Evolutionary conservation across 345 rosid genomes (phyloP).

Genomic region (Geranium brycei): DNA sequence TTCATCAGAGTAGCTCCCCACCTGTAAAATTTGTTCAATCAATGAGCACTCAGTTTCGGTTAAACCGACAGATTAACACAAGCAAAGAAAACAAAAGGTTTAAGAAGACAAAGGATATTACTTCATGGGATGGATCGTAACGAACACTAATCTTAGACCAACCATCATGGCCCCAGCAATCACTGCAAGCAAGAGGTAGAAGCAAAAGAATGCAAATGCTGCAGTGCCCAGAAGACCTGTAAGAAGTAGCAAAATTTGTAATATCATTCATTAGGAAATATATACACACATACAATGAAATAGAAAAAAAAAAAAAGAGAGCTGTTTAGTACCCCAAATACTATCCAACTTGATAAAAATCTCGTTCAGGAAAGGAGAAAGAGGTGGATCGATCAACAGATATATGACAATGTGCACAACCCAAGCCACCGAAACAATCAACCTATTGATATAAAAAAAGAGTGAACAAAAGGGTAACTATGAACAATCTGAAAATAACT

Average conservation of each 20-base stretch:
- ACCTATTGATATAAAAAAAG: constrained; percentile 36
- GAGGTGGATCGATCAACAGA: constrained; percentile 73
- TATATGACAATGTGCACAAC: constrained; percentile 82
- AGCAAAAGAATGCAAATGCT: constrained; percentile 95
- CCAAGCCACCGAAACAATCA: constrained; percentile 95
- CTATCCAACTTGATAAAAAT: constrained; percentile 96
- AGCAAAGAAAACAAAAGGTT: constrained; percentile 9
- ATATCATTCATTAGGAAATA: constrained; percentile 5
- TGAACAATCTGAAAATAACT: not conserved
- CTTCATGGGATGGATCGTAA: constrained; percentile 97
- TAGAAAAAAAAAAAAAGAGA: not conserved
- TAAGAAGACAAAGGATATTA: constrained; percentile 20
- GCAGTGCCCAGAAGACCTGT: constrained; percentile 90
- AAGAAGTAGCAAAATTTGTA: constrained; percentile 8
- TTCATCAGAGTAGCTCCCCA: constrained; percentile 99
- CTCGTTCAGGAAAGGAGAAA: constrained; percentile 80
- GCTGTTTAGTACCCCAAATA: constrained; percentile 61
- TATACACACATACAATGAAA: constrained; percentile 2
- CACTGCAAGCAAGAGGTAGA: constrained; percentile 85
- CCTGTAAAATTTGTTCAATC: constrained; percentile 30
- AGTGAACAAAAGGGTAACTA: not conserved
- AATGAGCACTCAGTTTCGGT: constrained; percentile 16
- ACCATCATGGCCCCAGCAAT: constrained; percentile 98
- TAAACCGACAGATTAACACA: not conserved
- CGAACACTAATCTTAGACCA: constrained; percentile 78